Evolutionary conservation across 169 alveolate genomes (phyloP), one percentile per base, ranked within the genome.

Genomic region (Eimeria falciformis): DNA sequence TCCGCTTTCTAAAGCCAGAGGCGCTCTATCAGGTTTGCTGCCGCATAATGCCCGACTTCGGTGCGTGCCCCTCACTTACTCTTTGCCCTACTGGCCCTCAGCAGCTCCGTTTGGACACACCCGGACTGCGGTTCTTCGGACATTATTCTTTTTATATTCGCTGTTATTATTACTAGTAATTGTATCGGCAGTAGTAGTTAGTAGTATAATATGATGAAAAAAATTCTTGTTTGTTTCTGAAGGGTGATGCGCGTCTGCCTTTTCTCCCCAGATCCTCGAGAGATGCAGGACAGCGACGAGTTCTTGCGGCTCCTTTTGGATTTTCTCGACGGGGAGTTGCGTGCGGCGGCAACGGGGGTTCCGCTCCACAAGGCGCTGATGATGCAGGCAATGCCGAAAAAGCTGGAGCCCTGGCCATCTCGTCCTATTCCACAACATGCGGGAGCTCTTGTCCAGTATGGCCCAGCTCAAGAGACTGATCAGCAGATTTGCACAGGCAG

Each of bases 231-330:
- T n/a, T n/a, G n/a, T n/a, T n/a, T n/a, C n/a, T n/a, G n/a, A n/a
- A n/a, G n/a, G n/a, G n/a, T n/a, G n/a, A n/a, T n/a, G n/a, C n/a
- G n/a, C n/a, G n/a, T n/a, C n/a, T n/a, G n/a, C n/a, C n/a, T n/a
- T n/a, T n/a, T n/a, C n/a, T n/a, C n/a, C n/a, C n/a, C n/a, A 91
- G 94, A 82, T 25, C 91, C 92, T 18, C 94, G 85, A n/a, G 92
- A 83, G 45, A 91, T 91, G 94, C 94, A 91, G 17, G 94, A 91
- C 84, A 78, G 94, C 89, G 94, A 91, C 47, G 94, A 91, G 66
- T 91, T 91, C 37, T 77, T 91, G 55, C 91, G 94, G n/a, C 87
- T 71, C 45, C 86, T 91, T 33, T 56, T 91, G 47, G 94, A 91
- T 69, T 33, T 91, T 21, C 84, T 91, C 3, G 94, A 91, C 75